Conservation (phyloP, 2,329 filamentous ascomycete species). For the Aplosporella prunicola region DNA sequence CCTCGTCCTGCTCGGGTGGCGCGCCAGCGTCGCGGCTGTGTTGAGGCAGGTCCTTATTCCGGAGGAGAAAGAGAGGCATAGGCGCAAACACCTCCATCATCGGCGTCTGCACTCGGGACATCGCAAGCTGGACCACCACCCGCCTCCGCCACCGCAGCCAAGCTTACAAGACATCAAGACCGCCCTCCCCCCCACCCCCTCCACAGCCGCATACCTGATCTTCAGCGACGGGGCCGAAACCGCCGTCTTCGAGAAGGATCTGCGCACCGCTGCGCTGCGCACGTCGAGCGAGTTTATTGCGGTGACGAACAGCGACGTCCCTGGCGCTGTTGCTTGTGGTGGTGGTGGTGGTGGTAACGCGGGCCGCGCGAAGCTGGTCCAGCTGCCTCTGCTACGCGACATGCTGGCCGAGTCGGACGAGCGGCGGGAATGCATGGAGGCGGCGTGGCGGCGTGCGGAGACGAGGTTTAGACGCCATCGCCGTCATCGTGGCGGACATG, state of each 20-base stretch:
- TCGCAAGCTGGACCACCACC: neutral
- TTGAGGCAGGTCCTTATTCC: slow-evolving; percentile 38
- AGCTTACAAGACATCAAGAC: slow-evolving; percentile 22
- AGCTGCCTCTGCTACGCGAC: slow-evolving; percentile 15
- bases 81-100: too few species aligned
- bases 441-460: slow-evolving; percentile 19
- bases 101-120: too few species aligned
- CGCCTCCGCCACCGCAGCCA: slow-evolving; percentile 4
- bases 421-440: slow-evolving; percentile 22
- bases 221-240: slow-evolving; percentile 43
- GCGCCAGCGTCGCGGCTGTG: slow-evolving; percentile 45
- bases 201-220: slow-evolving; percentile 49
- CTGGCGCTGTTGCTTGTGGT: slow-evolving; percentile 14
- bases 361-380: slow-evolving; percentile 8
- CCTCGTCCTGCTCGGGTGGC: slow-evolving; percentile 44
- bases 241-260: slow-evolving; percentile 49
- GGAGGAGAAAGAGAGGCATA: too few species aligned
- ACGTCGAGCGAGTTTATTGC: slow-evolving; percentile 43
- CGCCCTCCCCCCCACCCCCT: slow-evolving; percentile 29
- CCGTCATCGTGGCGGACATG: slow-evolving; percentile 13
- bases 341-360: slow-evolving; percentile 13
- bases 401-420: slow-evolving; percentile 27
- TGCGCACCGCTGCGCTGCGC: slow-evolving; percentile 35
- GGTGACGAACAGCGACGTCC: slow-evolving; percentile 47
- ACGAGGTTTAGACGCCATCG: neutral